These are phyloP conservation scores for Russula griseocarnosa DNA, from an alignment of 768 basidiomycete genomes.

Conservation along the genomic window DNA sequence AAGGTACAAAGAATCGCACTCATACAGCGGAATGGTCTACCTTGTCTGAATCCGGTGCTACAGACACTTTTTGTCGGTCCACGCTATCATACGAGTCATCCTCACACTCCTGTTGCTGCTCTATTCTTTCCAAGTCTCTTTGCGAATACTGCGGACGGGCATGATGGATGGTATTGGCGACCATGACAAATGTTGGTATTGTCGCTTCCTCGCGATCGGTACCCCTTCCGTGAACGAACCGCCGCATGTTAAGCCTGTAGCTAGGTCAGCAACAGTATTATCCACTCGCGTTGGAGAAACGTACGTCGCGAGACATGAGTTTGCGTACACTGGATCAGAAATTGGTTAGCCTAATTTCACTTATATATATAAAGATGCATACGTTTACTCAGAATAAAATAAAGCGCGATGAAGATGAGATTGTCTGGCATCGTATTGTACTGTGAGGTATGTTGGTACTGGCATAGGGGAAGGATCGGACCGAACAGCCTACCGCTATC, in stretches of 20 bases:
- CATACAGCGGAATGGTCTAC: background rate
- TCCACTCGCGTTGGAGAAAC: background rate
- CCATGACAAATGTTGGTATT: slow-evolving; percentile 28
- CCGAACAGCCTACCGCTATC: slow-evolving; percentile 44
- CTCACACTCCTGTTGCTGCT: background rate
- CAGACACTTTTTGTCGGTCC: slow-evolving; percentile 20
- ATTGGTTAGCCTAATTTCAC: background rate
- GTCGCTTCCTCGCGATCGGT: slow-evolving; percentile 27
- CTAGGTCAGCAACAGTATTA: background rate
- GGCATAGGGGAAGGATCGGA: background rate
- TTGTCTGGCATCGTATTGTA: slow-evolving; percentile 53
- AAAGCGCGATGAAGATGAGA: slow-evolving; percentile 56
- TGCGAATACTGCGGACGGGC: background rate
- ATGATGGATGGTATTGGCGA: slow-evolving; percentile 21
- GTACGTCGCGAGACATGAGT: slow-evolving; percentile 28
- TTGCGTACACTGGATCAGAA: slow-evolving; percentile 24
- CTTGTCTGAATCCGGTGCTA: slow-evolving; percentile 20
- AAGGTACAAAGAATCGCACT: background rate
- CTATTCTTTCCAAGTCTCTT: background rate
- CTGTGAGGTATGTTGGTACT: slow-evolving; percentile 34
- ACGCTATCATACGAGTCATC: background rate
- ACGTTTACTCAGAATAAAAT: slow-evolving; percentile 61
- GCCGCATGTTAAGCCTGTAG: slow-evolving; percentile 24
- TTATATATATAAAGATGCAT: background rate
- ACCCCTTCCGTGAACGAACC: slow-evolving; percentile 26